These are phyloP conservation scores for Fomitopsis pinicola DNA, from an alignment of 1,284 basidiomycete genomes.

Conservation along the genomic window DNA sequence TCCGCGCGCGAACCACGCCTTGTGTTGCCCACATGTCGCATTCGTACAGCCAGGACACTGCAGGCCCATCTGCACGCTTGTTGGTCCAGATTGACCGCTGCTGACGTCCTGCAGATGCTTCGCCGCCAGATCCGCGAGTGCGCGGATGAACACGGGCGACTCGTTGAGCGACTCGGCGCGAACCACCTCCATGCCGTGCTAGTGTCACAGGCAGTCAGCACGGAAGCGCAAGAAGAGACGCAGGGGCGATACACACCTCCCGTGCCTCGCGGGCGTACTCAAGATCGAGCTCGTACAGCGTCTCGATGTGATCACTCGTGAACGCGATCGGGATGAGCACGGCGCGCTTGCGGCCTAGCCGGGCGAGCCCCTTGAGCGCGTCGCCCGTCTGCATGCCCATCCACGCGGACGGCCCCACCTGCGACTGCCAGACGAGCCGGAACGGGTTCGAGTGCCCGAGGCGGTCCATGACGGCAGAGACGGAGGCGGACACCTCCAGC, in stretches of 20 bases:
- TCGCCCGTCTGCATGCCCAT: constrained; percentile 96
- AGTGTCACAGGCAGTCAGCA: constrained; percentile 1
- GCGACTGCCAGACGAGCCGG: constrained; percentile 96
- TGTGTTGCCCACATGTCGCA: constrained; percentile 81
- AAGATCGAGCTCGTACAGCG: constrained; percentile 93
- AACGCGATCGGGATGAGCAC: constrained; percentile 96
- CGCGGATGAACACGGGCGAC: constrained; percentile 97
- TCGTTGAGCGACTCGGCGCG: constrained; percentile 97
- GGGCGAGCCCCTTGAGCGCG: constrained; percentile 89
- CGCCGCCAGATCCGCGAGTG: constrained; percentile 90
- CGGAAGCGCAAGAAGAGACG: neutral
- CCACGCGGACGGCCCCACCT: constrained; percentile 98
- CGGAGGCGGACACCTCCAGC: constrained; percentile 92
- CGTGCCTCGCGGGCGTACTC: constrained; percentile 91
- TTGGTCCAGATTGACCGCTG: constrained; percentile 51
- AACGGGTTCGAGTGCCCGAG: constrained; percentile 80
- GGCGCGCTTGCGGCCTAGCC: constrained; percentile 84
- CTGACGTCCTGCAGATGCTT: constrained; percentile 71
- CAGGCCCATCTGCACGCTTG: constrained; percentile 79
- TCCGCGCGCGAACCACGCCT: constrained; percentile 79
- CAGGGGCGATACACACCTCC: constrained; percentile 49
- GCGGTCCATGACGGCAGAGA: constrained; percentile 85
- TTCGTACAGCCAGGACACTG: constrained; percentile 95
- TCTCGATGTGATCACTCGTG: constrained; percentile 99
- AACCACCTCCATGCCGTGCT: constrained; percentile 82